Conservation (phyloP, 768 basidiomycete species). For the Ephemerocybe angulata region DNA sequence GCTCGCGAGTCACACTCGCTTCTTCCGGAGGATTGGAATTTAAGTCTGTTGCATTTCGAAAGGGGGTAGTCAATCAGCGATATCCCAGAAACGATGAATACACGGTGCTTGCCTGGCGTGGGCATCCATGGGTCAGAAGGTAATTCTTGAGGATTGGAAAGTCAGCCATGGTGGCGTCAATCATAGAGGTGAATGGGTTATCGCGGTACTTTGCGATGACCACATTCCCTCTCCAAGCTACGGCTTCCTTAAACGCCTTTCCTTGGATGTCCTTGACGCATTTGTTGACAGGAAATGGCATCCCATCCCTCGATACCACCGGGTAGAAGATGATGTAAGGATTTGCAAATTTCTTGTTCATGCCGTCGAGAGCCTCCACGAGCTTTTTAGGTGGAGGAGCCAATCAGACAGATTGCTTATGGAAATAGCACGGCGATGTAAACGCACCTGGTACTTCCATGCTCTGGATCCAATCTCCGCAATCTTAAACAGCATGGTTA, state of each 20-base stretch:
- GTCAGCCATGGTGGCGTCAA: conserved; percentile 77
- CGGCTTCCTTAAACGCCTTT: conserved; percentile 51
- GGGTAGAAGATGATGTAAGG: conserved; percentile 85
- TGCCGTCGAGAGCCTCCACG: conserved; percentile 72
- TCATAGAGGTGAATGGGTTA: conserved; percentile 54
- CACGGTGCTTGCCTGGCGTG: conserved; percentile 21
- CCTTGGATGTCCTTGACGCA: conserved; percentile 74
- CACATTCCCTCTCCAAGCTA: conserved; percentile 79
- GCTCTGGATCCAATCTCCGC: conserved; percentile 67
- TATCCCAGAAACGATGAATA: no score
- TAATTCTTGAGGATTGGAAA: conserved; percentile 81
- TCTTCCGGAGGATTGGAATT: no score
- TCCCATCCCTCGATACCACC: conserved; percentile 68
- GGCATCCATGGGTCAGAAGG: conserved; percentile 62
- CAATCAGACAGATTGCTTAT: conserved; percentile 11
- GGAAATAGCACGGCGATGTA: conserved; percentile 7
- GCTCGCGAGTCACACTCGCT: no score
- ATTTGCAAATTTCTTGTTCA: conserved; percentile 73
- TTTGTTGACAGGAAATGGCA: conserved; percentile 80
- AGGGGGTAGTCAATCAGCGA: no score
- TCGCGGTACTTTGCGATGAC: conserved; percentile 69
- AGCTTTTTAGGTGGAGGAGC: conserved; percentile 38
- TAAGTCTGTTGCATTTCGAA: no score
- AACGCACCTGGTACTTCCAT: conserved; percentile 71
- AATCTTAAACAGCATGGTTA: conserved; percentile 38